Evolutionary conservation across 2,329 filamentous ascomycete species (phyloP), one percentile per base, ranked within the genome.

Genomic region (Gliomastix tumulicola): DNA sequence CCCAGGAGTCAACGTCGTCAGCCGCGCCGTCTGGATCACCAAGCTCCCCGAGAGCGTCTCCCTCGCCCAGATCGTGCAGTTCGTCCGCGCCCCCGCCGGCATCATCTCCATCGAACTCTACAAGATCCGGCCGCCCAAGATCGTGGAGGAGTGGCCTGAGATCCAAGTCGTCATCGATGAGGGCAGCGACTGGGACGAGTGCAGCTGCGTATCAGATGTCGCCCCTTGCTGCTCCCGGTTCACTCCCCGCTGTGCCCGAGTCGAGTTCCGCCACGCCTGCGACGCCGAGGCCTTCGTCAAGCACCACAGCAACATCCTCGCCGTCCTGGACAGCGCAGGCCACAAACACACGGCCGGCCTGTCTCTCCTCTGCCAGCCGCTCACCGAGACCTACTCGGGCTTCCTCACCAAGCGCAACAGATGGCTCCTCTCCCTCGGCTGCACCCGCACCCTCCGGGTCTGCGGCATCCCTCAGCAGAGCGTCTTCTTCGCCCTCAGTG

Each of bases 21-120:
- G 55, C 1, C 46, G 52, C 0, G 42, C 58, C 0, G 7, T 55
- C 0, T 21, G 7, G 7, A 28, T 59, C 0, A 21, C 32, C 10
- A 48, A 52, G 4, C 38, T 60, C 1, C 54, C 56, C 0, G 18
- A 18, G 0, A 30, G 33, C 0, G 31, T 42, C 3, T 40, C 31
- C 0, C 11, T 38, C 1, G 15, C 41, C 3, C 53, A 55, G 17
- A 21, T 54, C 3, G 32, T 49, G 2, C 30, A 40, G 1, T 48
- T 44, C 2, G 43, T 56, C 7, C 22, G 33, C 2, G 42, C 42
- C 7, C 6, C 33, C 1, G 48, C 44, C 0, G 45, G 45, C 0
- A 11, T 55, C 4, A 13, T 44, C 2, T 25, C 33, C 3, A 35
- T 45, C 6, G 32, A 12, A 2, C 15, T 49, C 1, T 9, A 44